Evolutionary conservation across 2,329 filamentous ascomycete species (phyloP).

Genomic region (Conoideocrella luteorostrata): DNA sequence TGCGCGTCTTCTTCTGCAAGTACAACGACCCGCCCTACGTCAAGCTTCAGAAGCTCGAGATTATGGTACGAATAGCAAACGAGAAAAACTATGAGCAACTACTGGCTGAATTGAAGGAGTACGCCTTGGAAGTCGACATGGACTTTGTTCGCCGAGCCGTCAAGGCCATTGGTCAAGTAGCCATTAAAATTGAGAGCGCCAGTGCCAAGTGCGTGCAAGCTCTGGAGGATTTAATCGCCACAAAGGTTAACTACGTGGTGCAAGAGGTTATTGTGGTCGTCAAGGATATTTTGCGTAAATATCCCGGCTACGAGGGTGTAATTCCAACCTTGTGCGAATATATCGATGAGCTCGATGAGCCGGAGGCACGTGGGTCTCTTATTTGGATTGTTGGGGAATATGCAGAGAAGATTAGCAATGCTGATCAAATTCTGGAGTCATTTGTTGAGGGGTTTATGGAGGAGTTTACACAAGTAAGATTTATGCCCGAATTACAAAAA

Average conservation of each 20-base stretch:
- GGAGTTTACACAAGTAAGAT: conserved; percentile 81
- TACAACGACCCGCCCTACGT: conserved; percentile 98
- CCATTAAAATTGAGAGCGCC: conserved; percentile 94
- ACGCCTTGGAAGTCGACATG: conserved; percentile 97
- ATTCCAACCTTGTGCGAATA: conserved; percentile 94
- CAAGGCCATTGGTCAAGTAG: conserved; percentile 93
- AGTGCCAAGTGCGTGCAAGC: conserved; percentile 95
- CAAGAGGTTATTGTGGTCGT: conserved; percentile 98
- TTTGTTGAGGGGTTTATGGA: conserved; percentile 95
- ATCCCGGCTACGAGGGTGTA: conserved; percentile 95
- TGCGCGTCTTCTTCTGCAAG: conserved; percentile 99
- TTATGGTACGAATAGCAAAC: conserved; percentile 98
- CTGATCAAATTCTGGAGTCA: conserved; percentile 83
- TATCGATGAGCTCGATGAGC: conserved; percentile 95
- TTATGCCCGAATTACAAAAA: not conserved
- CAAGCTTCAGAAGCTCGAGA: conserved; percentile 95
- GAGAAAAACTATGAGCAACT: conserved; percentile 94
- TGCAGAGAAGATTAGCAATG: conserved; percentile 97
- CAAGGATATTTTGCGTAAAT: conserved; percentile 96
- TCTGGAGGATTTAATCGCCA: conserved; percentile 87
- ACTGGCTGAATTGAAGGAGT: conserved; percentile 90
- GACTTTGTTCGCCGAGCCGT: conserved; percentile 93
- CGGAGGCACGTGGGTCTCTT: conserved; percentile 78
- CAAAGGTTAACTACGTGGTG: conserved; percentile 98
- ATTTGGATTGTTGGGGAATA: conserved; percentile 99